These are phyloP conservation scores for Raddia guianensis DNA, from an alignment of 176 grass and related monocot species.

Conservation along the genomic window DNA sequence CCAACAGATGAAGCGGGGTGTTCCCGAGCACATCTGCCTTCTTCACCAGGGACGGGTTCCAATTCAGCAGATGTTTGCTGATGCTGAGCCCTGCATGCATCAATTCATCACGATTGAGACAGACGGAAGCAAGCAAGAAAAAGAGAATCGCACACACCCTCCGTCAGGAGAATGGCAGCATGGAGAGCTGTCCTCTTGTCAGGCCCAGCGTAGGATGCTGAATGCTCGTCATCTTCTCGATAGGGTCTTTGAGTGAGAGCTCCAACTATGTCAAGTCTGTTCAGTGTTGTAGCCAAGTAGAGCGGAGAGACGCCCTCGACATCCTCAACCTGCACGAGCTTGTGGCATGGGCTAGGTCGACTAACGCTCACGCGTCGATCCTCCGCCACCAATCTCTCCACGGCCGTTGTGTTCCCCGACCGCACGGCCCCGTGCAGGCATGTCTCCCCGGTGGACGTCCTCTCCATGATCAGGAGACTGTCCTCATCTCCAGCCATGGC, in stretches of 20 bases:
- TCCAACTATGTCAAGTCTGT: background rate
- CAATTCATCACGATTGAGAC: background rate
- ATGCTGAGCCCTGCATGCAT: background rate
- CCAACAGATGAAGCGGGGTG: background rate
- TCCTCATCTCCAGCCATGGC: no score
- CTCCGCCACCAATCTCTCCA: background rate
- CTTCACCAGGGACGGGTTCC: background rate
- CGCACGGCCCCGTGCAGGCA: conserved; percentile 16
- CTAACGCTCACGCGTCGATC: background rate
- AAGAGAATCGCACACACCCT: background rate
- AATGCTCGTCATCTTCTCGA: no score
- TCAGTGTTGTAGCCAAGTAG: conserved; percentile 18
- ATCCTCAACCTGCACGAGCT: background rate
- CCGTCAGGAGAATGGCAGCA: conserved; percentile 12
- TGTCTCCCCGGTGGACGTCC: background rate
- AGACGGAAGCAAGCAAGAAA: no score
- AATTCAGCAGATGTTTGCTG: background rate
- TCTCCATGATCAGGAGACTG: background rate
- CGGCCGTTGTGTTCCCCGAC: background rate
- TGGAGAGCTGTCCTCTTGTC: background rate
- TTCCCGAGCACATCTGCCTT: background rate
- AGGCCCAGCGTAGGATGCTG: background rate
- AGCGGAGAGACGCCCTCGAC: background rate
- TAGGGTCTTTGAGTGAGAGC: background rate
- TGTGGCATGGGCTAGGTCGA: no score